Base-by-base conservation (phyloP, 192 early-diverging fungal genomes). In the Coemansia aciculifera region DNA sequence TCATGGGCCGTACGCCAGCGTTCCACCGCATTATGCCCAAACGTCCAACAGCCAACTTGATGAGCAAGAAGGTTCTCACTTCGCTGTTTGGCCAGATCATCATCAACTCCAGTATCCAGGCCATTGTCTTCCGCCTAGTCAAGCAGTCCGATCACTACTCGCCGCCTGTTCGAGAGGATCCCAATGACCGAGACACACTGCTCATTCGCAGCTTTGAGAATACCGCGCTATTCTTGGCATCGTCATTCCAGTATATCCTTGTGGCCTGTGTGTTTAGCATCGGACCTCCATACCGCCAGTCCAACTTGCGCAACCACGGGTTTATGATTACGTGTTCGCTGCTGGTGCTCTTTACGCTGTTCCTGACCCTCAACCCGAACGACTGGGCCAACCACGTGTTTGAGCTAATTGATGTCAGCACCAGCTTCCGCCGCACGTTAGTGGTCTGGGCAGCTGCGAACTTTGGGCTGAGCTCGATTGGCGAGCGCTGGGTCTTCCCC, bases 201-300 rank as follows among this genome's bases (percentile, higher is more conserved):
- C 82, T 89, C 34, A 91, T 95, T 62, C 62, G 73, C 32, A 91
- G 92, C 72, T 93, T 85, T 68, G 98, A 99, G 72, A 97, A 98
- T 75, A 94, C 94, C 13, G 90, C 87, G 7, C 83, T 99, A 64
- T 99, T 99, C 78, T 64, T 97, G 66, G 46, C 92, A 3, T 94
- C 92, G 19, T 93, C 91, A 49, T 99, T 89, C 79, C 97, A 98
- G 83, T 99, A 99, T 74, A 82, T 98, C 29, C 71, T 94, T 8
- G 89, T 92, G 3, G 97, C 94, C 0, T 86, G 93, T 40, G 93
- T 96, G 27, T 96, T 98, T 72, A 94, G 91, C 75, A 94, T 94
- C n/a, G 98, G 98, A 0, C 92, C 93, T 43, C 98, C 97, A 0
- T 99, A 95, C 74, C 91, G 96, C 65, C 89, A 93, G 72, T 86